Base-by-base conservation (phyloP, 306 rosid genomes). In the Arachis stenosperma region DNA sequence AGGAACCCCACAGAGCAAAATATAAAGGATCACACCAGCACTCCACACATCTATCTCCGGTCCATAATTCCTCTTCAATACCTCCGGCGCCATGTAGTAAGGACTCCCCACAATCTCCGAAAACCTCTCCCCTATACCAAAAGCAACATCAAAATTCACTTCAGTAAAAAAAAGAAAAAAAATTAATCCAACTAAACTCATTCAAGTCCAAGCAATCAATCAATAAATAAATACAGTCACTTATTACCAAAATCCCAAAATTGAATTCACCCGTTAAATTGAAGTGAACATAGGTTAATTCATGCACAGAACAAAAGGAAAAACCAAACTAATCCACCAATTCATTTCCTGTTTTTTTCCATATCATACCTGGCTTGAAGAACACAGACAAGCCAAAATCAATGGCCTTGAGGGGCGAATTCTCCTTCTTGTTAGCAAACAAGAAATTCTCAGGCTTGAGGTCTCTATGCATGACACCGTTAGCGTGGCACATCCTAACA, bases 11-110 rank as follows among this genome's bases (percentile, higher is more conserved):
- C 95, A 87, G 61, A 91, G 51, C 81, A 91, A 75, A 52, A 91
- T 84, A 77, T 91, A 91, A 68, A 91, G 89, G 78, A 91, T 88
- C 10, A 91, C 97, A 11, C 97, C 95, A 8, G 90, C 90, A 30
- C 97, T 91, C 97, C 97, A 91, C 42, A 91, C 83, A 69, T 91
- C 97, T 33, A 87, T 86, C 68, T 91, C 92, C 2, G 95, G 97
- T 2, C 97, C 97, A 61, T 91, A 91, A 51, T 79, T 85, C 78
- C 89, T 59, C 62, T 81, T 88, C 89, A 91, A 73, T 40, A 91
- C 89, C 84, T 91, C 97, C 2, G 97, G 97, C 5, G 97, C 97
- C 95, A 91, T 88, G 44, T 91, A 91, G 79, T 91, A 85, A 42
- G 90, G 90, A 82, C 90, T 91, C 72, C 97, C 95, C 30, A 88